Conservation (phyloP, 495 filamentous ascomycete species). For the Aspergillus coremiiformis region DNA sequence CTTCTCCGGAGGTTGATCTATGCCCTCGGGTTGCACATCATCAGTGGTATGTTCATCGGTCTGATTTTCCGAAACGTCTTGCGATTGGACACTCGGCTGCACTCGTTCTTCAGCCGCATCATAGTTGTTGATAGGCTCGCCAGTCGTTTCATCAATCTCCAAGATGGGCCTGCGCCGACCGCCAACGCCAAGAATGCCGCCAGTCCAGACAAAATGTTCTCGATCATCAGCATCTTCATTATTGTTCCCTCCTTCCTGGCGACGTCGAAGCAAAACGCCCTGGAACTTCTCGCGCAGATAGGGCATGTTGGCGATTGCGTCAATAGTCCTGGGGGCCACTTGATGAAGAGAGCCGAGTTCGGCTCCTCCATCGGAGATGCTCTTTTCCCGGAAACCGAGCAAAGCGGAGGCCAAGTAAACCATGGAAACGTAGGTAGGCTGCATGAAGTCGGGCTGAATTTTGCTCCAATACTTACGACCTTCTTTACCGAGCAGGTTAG, state of each 20-base stretch:
- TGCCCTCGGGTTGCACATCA: not conserved
- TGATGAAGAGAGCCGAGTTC: constrained; percentile 27
- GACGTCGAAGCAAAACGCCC: constrained; percentile 29
- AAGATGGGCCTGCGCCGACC: constrained; percentile 9
- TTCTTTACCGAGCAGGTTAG: constrained; percentile 23
- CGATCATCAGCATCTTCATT: not conserved
- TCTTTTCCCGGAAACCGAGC: constrained; percentile 33
- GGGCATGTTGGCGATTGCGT: constrained; percentile 49
- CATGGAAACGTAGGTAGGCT: constrained; percentile 48
- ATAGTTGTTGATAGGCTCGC: not conserved
- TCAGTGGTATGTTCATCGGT: not conserved
- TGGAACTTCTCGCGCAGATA: constrained; percentile 36
- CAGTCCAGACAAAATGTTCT: constrained; percentile 26
- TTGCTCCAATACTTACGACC: constrained; percentile 29
- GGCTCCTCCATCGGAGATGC: constrained; percentile 22
- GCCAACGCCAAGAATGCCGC: constrained; percentile 22
- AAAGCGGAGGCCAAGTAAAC: constrained; percentile 46
- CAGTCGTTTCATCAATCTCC: not conserved
- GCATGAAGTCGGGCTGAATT: constrained; percentile 33
- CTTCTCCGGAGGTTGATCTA: not conserved
- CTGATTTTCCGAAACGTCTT: not conserved
- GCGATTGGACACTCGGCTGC: not conserved
- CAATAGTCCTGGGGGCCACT: constrained; percentile 44
- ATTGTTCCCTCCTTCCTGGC: constrained; percentile 8
- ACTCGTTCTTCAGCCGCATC: not conserved